Evolutionary conservation across 148 eudicot species (phyloP).

Genomic region (Suaeda aralocaspica): DNA sequence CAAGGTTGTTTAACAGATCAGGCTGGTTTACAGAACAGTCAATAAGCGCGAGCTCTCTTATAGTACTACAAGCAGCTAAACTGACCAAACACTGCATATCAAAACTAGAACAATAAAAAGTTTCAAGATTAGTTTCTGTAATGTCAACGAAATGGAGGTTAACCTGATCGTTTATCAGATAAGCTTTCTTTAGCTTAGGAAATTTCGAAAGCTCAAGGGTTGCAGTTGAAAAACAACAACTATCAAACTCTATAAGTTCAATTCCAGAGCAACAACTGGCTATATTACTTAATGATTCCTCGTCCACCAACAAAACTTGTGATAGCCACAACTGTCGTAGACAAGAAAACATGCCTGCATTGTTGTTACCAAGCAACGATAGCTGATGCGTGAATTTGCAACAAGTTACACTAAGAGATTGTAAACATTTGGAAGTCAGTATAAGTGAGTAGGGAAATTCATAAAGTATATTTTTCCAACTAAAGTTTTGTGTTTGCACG

Average conservation of each 20-base stretch:
- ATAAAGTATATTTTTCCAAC: not conserved
- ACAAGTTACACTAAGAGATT: not conserved
- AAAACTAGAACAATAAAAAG: not conserved
- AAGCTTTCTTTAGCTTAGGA: constrained; percentile 20
- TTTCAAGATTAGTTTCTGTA: constrained; percentile 16
- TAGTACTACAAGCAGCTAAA: constrained; percentile 11
- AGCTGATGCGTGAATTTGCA: not conserved
- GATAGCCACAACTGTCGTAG: constrained; percentile 9
- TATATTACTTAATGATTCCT: not conserved
- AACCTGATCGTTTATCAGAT: not conserved
- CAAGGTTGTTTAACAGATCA: constrained; percentile 6
- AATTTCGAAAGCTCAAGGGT: constrained; percentile 7
- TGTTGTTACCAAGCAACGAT: not conserved
- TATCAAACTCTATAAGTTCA: not conserved
- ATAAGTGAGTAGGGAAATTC: constrained; percentile 2
- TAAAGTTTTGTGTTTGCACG: not conserved
- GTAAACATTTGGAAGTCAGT: constrained; percentile 4
- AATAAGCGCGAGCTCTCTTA: not conserved
- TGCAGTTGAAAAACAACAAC: not conserved
- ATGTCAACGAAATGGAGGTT: not conserved
- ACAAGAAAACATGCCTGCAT: not conserved
- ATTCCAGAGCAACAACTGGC: constrained; percentile 7
- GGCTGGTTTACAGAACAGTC: not conserved
- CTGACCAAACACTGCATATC: not conserved
- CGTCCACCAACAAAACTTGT: not conserved